phyloP scores from a whole-genome alignment of 2,329 filamentous ascomycete genomes.

The Juglanconis juglandina region DNA sequence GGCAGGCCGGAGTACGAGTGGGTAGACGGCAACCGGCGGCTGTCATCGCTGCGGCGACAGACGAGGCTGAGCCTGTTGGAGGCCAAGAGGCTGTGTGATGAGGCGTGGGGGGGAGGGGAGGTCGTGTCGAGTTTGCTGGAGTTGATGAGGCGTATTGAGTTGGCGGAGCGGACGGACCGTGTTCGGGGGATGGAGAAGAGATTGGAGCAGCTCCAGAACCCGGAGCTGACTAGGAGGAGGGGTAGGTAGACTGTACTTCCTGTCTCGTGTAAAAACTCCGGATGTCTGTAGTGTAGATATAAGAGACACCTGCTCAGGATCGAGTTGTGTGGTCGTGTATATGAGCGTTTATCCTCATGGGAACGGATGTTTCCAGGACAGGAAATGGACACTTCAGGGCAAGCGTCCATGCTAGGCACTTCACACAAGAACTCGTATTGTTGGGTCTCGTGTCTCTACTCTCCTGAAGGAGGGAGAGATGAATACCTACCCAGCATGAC shows the following conservation, averaged over 20 bases:
- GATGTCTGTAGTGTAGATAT: no score
- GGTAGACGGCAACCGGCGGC: conserved; percentile 15
- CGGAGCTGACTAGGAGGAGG: not conserved
- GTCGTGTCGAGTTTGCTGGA: conserved; percentile 29
- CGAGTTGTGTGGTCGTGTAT: no score
- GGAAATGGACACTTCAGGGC: no score
- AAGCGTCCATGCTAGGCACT: no score
- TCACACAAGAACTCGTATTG: no score
- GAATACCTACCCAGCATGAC: no score
- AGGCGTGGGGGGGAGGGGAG: conserved; percentile 31
- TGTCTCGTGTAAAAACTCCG: not conserved
- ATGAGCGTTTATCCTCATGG: no score
- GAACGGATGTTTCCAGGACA: no score
- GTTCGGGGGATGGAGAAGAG: conserved; percentile 12
- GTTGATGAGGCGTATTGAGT: conserved; percentile 26
- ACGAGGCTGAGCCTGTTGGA: conserved; percentile 30
- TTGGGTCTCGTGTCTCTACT: no score
- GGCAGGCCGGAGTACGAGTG: conserved; percentile 20
- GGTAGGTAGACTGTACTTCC: not conserved
- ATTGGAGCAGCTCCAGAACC: not conserved
- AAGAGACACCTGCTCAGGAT: no score
- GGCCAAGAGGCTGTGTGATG: conserved; percentile 34
- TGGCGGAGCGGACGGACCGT: conserved; percentile 17
- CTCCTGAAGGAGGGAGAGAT: no score
- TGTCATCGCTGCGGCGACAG: conserved; percentile 9